These are phyloP conservation scores for Clitoria ternatea DNA, from an alignment of 306 rosid species.

Conservation along the genomic window DNA sequence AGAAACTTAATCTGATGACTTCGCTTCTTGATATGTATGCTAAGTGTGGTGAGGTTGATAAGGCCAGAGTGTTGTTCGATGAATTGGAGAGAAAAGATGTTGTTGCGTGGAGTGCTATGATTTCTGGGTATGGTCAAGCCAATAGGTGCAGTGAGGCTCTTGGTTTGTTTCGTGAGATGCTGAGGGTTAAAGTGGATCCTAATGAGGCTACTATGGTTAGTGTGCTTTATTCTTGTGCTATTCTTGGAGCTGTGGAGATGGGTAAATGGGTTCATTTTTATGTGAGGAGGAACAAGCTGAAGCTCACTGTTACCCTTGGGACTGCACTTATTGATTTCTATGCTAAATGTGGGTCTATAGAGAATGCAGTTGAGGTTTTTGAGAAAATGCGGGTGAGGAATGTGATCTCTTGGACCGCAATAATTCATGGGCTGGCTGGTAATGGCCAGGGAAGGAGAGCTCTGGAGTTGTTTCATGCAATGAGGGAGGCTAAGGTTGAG, in stretches of 20 bases:
- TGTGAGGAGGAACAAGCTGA: slow-evolving; percentile 49
- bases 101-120: slow-evolving; percentile 70
- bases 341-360: slow-evolving; percentile 54
- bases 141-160: slow-evolving; percentile 57
- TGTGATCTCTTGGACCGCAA: slow-evolving; percentile 55
- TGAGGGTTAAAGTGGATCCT: slow-evolving; percentile 44
- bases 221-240: slow-evolving; percentile 51
- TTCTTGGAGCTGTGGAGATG: slow-evolving; percentile 57
- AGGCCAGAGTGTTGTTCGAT: slow-evolving; percentile 45
- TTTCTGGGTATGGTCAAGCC: slow-evolving; percentile 58
- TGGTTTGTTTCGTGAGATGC: slow-evolving; percentile 55
- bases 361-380: slow-evolving; percentile 49
- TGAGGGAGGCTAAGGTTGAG: slow-evolving; percentile 39
- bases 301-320: slow-evolving; percentile 58
- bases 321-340: slow-evolving; percentile 61
- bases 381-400: slow-evolving; percentile 37
- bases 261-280: slow-evolving; percentile 68
- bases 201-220: slow-evolving; percentile 71
- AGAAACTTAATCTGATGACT: slow-evolving; percentile 42
- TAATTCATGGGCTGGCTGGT: slow-evolving; percentile 63
- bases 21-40: slow-evolving; percentile 58
- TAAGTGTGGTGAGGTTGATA: slow-evolving; percentile 54
- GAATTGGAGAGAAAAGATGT: slow-evolving; percentile 49
- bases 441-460: slow-evolving; percentile 54
- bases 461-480: slow-evolving; percentile 41